Evolutionary conservation across 345 rosid species (phyloP).

Genomic region (Gossypium herbaceum): DNA sequence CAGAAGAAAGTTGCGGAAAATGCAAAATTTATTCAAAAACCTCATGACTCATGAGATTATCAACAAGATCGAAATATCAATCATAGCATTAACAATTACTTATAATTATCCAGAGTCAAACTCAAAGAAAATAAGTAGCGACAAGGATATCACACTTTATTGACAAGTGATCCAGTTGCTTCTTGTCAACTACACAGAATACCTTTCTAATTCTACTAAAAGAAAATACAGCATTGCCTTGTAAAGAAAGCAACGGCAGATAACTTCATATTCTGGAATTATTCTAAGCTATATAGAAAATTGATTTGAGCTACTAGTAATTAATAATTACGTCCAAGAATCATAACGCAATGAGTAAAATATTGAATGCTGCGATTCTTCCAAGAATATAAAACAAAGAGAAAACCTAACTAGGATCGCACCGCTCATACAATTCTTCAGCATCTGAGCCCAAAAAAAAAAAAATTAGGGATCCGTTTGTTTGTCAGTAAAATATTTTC

Average conservation of each 20-base stretch:
- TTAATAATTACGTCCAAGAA: not conserved
- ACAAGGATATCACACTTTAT: no score
- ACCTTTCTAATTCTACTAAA: not conserved
- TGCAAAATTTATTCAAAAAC: no score
- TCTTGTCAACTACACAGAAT: not conserved
- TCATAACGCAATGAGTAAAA: not conserved
- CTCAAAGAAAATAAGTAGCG: no score
- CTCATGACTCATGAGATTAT: no score
- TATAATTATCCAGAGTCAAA: no score
- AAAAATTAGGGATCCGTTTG: no score
- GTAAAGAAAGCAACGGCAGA: no score
- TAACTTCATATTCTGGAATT: no score
- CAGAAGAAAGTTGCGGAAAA: not conserved
- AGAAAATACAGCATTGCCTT: not conserved
- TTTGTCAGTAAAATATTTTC: no score
- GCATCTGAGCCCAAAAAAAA: slow-evolving; percentile 44
- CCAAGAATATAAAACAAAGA: not conserved
- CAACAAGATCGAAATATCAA: not conserved
- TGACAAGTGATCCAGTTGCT: not conserved
- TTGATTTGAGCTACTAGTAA: not conserved
- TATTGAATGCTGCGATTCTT: not conserved
- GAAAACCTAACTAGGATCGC: slow-evolving; percentile 66
- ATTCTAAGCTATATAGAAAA: no score
- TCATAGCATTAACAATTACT: not conserved
- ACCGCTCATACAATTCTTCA: slow-evolving; percentile 56